A percentile compares a stretch with the other conserved stretches of the same genome.
These are phyloP conservation scores for Cucurbita maxima DNA, from an alignment of 306 rosid genomes.

Conservation along the genomic window DNA sequence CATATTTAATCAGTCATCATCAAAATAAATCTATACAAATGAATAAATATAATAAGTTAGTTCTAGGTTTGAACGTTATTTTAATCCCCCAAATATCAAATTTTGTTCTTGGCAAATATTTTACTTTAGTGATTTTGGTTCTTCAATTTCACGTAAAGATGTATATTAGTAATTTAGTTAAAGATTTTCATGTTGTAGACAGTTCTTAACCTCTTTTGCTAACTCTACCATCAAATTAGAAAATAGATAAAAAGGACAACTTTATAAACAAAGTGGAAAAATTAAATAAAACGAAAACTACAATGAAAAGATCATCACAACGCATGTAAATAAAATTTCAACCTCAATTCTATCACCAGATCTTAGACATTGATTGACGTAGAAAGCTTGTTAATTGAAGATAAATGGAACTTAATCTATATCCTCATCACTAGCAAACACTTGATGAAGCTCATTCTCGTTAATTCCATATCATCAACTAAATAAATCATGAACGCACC, in stretches of 20 bases:
- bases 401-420: neutral
- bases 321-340: neutral
- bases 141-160: neutral
- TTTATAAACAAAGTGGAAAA: too few species aligned
- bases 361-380: neutral
- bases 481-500: conserved; percentile 22
- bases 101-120: neutral
- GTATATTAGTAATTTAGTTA: neutral
- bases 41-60: neutral
- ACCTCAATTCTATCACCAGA: neutral
- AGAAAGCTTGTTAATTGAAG: neutral
- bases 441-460: neutral
- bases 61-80: neutral
- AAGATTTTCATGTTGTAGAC: neutral
- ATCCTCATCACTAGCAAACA: neutral
- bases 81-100: neutral
- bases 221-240: neutral
- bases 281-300: neutral
- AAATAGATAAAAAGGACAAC: neutral
- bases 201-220: neutral
- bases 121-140: neutral
- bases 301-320: neutral
- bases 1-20: neutral
- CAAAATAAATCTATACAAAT: neutral
- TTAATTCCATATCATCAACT: neutral